These are phyloP conservation scores for Colletotrichum somersetense DNA, from an alignment of 2,329 filamentous ascomycete genomes.

Conservation along the genomic window DNA sequence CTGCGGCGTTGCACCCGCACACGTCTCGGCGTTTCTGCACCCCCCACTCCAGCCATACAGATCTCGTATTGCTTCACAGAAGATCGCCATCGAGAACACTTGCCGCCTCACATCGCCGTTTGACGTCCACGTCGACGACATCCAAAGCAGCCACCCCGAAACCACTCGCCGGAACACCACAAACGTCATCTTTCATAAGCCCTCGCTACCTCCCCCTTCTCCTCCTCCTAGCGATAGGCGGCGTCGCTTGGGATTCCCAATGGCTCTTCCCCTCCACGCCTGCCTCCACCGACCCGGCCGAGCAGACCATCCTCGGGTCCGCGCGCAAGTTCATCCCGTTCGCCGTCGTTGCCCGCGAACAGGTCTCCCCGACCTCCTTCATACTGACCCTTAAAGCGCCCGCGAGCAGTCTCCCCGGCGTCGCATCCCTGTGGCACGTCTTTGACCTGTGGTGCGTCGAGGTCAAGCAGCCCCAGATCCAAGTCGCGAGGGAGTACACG, in stretches of 20 bases:
- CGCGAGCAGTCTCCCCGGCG: conserved; percentile 46
- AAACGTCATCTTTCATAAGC: conserved; percentile 20
- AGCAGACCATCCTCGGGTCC: conserved; percentile 61
- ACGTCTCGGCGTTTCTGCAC: background rate
- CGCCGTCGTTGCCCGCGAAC: conserved; percentile 70
- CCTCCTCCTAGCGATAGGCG: conserved; percentile 27
- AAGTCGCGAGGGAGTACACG: conserved; percentile 93
- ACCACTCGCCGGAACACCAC: background rate
- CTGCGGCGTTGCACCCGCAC: background rate
- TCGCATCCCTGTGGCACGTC: conserved; percentile 50
- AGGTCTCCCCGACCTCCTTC: conserved; percentile 75
- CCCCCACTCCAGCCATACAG: background rate
- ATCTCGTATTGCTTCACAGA: too few relatives aligned
- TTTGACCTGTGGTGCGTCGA: conserved; percentile 87
- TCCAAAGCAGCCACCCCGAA: background rate
- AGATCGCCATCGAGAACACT: background rate
- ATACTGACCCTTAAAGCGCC: conserved; percentile 73
- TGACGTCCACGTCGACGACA: background rate
- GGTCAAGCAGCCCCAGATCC: conserved; percentile 93
- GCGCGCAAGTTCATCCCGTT: conserved; percentile 73
- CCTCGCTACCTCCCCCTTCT: conserved; percentile 31
- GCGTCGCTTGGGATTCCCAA: conserved; percentile 37
- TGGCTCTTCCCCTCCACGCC: conserved; percentile 37
- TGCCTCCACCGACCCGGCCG: conserved; percentile 12
- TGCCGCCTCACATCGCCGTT: background rate